Conservation (phyloP, 1,139 yeast genomes). For the Protomyces gravidus region DNA sequence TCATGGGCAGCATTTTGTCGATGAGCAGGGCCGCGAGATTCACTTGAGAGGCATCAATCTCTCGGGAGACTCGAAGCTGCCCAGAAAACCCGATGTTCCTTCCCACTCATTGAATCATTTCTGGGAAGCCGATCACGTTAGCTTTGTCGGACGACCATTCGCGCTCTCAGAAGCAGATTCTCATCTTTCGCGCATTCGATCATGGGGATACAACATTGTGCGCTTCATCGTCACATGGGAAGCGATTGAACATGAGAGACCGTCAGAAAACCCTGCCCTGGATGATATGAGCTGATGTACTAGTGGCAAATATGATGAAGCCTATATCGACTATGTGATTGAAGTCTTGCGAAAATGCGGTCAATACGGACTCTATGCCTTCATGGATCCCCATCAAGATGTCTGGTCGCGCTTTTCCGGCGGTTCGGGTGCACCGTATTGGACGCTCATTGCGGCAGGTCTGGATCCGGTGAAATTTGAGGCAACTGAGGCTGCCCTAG, state of each 20-base stretch:
- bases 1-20: constrained; percentile 47
- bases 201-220: constrained; percentile 77
- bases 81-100: constrained; percentile 54
- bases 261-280: constrained; percentile 39
- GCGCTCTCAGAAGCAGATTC: constrained; percentile 64
- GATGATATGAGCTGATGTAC: neutral
- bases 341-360: constrained; percentile 57
- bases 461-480: constrained; percentile 68
- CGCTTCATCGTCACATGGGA: constrained; percentile 86
- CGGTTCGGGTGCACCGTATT: constrained; percentile 94
- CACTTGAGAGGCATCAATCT: constrained; percentile 76
- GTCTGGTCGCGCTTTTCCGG: constrained; percentile 89
- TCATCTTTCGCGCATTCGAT: constrained; percentile 65
- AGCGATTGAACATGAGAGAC: constrained; percentile 84
- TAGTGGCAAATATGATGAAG: constrained; percentile 66
- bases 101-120: constrained; percentile 54
- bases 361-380: constrained; percentile 67
- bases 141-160: constrained; percentile 80
- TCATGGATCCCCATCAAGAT: constrained; percentile 88
- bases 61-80: constrained; percentile 72
- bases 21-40: constrained; percentile 56
- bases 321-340: constrained; percentile 65
- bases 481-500: constrained; percentile 66
- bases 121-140: constrained; percentile 63
- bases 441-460: constrained; percentile 97